These are phyloP conservation scores for Tricholoma flavovirens DNA, from an alignment of 768 basidiomycete genomes.

Conservation along the genomic window DNA sequence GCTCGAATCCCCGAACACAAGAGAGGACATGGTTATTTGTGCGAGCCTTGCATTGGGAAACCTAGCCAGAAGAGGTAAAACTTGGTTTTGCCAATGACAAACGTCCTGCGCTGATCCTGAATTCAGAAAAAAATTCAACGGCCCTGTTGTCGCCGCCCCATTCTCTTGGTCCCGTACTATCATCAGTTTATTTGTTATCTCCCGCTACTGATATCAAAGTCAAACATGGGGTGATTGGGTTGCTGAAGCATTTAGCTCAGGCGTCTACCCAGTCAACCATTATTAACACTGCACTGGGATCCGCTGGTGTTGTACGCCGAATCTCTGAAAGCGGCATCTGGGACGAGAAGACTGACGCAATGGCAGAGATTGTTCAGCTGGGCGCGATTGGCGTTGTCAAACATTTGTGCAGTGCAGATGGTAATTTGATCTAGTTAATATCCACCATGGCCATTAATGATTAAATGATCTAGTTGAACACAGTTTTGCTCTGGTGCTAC, in stretches of 20 bases:
- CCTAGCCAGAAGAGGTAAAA: conserved; percentile 66
- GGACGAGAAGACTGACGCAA: conserved; percentile 64
- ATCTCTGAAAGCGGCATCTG: conserved; percentile 63
- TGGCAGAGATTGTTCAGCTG: conserved; percentile 83
- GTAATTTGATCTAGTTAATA: conserved; percentile 35
- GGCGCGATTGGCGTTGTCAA: conserved; percentile 86
- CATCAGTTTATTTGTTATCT: conserved; percentile 50
- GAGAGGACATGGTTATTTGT: conserved; percentile 79
- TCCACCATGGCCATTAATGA: neutral
- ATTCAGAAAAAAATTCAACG: conserved; percentile 50
- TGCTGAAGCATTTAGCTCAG: conserved; percentile 84
- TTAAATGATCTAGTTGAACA: conserved; percentile 31
- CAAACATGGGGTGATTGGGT: conserved; percentile 83
- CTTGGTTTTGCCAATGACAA: neutral
- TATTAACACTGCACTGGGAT: conserved; percentile 55
- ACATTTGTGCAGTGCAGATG: conserved; percentile 73
- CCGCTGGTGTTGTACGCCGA: conserved; percentile 56
- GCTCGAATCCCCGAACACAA: conserved; percentile 15
- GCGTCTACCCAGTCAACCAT: conserved; percentile 48
- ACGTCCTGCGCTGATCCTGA: conserved; percentile 3
- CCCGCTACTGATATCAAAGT: conserved; percentile 66
- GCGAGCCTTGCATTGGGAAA: conserved; percentile 82
- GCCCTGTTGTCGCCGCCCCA: conserved; percentile 62
- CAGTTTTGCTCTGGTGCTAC: conserved; percentile 47
- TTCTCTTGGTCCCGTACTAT: conserved; percentile 55